Evolutionary conservation across 1,284 basidiomycete genomes (phyloP), one percentile per base, ranked within the genome.

Genomic region (Microbotryum scabiosae): DNA sequence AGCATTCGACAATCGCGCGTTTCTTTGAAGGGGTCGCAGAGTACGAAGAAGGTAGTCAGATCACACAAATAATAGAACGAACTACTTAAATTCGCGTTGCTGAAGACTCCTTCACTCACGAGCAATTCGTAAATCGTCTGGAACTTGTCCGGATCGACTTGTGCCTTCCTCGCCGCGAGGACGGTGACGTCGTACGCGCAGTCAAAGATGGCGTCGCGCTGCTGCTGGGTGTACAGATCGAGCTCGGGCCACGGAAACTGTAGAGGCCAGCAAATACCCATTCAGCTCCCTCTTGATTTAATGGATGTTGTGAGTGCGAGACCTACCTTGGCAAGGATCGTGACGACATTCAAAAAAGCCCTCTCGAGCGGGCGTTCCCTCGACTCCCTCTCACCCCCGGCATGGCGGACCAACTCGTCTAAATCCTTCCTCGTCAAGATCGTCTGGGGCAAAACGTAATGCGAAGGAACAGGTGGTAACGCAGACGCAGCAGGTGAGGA

Each of bases 251-350:
- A 65, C 0, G 63, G 63, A 41, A 60, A 65, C 63, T 65, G 61
- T 26, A 9, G 41, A n/a, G n/a, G n/a, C n/a, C n/a, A n/a, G n/a
- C n/a, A n/a, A n/a, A n/a, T n/a, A n/a, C n/a, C n/a, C n/a, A n/a
- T n/a, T n/a, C n/a, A n/a, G n/a, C n/a, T n/a, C n/a, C n/a, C n/a
- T n/a, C n/a, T n/a, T n/a, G n/a, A n/a, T n/a, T n/a, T n/a, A n/a
- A n/a, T n/a, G n/a, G n/a, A n/a, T n/a, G n/a, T n/a, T n/a, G n/a
- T 1, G 3, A 10, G 21, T 20, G 7, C 16, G n/a, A 12, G 18
- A 44, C 61, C n/a, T 16, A 63, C 61, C 59, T 63, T 62, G 23
- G 54, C 52, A 45, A 59, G 21, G n/a, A 66, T 23, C 21, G 59
- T 56, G 25, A 53, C 48, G 18, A 63, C 14, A 47, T 60, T 59